Base-by-base conservation (phyloP, 371 early-diverging fungal genomes). In the Mortierella sp. region DNA sequence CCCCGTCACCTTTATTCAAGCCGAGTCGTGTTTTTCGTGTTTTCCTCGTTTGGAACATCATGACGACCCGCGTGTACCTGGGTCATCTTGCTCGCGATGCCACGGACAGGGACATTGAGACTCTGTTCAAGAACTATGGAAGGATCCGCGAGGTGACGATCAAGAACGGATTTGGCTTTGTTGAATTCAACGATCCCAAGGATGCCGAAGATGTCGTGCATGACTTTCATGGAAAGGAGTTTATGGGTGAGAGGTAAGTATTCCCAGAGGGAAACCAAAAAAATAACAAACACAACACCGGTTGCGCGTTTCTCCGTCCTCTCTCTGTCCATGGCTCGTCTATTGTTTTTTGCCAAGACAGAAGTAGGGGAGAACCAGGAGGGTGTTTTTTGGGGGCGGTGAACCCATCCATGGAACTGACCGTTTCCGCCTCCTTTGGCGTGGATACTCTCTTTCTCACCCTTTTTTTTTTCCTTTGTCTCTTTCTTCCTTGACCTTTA, bases 141-240 rank as follows among this genome's bases (percentile, higher is more conserved):
- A 81, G 83, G 27, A 86, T 92, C 66, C 85, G 86, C 61, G 91
- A 90, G 65, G 83, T 90, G 54, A 90, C 85, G 61, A 57, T 91
- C 53, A 88, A 89, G 79, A 84, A 79, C 44, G 91, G 90, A 12
- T 90, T 87, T 79, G 91, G 91, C 31, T 91, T 91, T 79, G 87
- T 91, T 28, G 92, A 92, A 72, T 90, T 89, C 65, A 77, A 78
- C 54, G 83, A 89, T 60, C 70, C 79, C 48, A 79, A 84, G 69
- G 91, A 92, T 81, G 92, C 92, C 45, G 82, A 87, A 45, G 91
- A 92, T 80, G 90, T 81, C 12, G 88, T 92, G 27, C 82, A 88
- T 56, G 87, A 87, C 55, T 82, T 88, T 55, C 80, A 91, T 63
- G 87, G 88, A 52, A 86, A 81, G 52, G 80, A 79, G 48, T 92